Evolutionary conservation across 164 flowering plant genomes (phyloP), one percentile per base, ranked within the genome.

Genomic region (Platanus orientalis): DNA sequence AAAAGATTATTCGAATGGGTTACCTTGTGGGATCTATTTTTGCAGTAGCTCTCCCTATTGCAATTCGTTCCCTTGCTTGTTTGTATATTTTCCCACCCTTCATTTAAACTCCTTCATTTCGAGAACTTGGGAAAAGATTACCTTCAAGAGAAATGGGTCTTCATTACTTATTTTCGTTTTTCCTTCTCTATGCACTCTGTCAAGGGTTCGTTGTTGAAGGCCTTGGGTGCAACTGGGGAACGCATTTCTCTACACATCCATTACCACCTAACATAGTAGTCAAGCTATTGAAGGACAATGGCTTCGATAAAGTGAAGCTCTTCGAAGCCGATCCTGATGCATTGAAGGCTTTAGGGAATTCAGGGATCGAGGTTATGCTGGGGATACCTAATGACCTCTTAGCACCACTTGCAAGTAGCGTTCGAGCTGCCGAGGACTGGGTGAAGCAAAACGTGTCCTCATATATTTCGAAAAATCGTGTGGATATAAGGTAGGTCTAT

Each of bases 311-410:
- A 66, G 97, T 92, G 70, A 92, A 92, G 80, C 93, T 95, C 13
- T 95, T 95, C 55, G 99, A 95, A 72, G 92, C 97, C 0, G 90
- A 91, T n/a, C 81, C 82, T n/a, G 67, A 50, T 6, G 84, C 86
- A 0, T 60, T 94, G 21, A 58, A 54, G 53, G 96, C 97, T 49
- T 81, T 94, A 2, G 94, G 88, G 6, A 80, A 71, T 48, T 82
- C 95, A 3, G 96, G 96, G 10, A 83, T 91, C 9, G 73, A 91
- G 49, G 97, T 89, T 30, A 87, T 91, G 97, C 67, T 94, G 19
- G 99, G 99, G 0, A 88, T 94, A 6, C 99, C 97, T 1, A 91
- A 94, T 71, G 90, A 91, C 11, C 63, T 86, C 63, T 67, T 94
- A 54, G 87, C 80, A 1, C 60, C 83, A 0, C 76, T 94, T 36